Evolutionary conservation across 371 early-diverging fungal species (phyloP), one percentile per base, ranked within the genome.

Genomic region (Rhizopus sp.): DNA sequence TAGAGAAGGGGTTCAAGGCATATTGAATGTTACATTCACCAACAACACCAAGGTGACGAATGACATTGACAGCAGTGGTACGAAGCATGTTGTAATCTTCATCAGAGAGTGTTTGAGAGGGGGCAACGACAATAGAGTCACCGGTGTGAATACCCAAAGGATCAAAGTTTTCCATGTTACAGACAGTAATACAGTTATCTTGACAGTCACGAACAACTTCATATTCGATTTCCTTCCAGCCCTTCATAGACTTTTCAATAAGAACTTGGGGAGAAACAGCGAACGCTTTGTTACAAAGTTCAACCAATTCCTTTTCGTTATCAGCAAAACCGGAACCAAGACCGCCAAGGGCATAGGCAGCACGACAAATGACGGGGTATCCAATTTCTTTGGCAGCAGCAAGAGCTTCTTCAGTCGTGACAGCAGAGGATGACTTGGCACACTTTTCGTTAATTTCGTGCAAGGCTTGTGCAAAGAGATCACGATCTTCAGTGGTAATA

Each of bases 151-250:
- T 93, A 62, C 97, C 97, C 32, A 97, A 83, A 29, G 97, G 97
- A 73, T 97, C 97, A 78, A 97, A 96, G 85, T 97, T 97, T 78
- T 97, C 97, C 97, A 97, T 97, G 80, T 97, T 96, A 82, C 96
- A 97, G 55, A 97, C 95, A 13, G 95, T 95, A 59, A 97, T 94
- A 77, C 96, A 95, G 79, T 97, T 97, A 78, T 95, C 91, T 17
- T 77, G 75, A 59, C 85, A 82, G 73, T 97, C 97, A 48, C 97
- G 88, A 7, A 97, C 96, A 42, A 97, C 97, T 72, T 97, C 97
- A 70, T 95, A 97, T 71, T 97, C 97, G 38, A 97, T 88, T 79
- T 97, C 97, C 77, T 97, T 97, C 97, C 97, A 97, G 9, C 97
- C 97, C 79, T 96, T 95, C 97, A 97, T 97, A 46, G 87, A 86